phyloP scores from a whole-genome alignment of 2,329 filamentous ascomycete genomes.

The Drechslera avenae region DNA sequence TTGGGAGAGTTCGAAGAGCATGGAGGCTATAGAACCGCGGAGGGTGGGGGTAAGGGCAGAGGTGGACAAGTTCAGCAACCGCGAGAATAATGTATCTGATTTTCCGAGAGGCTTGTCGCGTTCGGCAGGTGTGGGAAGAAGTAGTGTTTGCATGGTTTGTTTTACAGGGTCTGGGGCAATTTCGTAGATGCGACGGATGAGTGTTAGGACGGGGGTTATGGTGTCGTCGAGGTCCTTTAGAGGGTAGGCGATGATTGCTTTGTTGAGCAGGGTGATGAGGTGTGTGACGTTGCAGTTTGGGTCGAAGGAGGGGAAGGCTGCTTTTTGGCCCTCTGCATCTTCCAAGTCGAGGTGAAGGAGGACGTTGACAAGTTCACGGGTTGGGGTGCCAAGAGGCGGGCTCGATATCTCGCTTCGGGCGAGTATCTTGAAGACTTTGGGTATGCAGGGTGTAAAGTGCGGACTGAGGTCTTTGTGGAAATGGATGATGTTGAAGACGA shows the following conservation, averaged over 20 bases:
- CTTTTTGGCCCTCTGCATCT: conserved; percentile 51
- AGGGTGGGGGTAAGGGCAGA: conserved; percentile 73
- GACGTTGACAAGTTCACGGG: conserved; percentile 76
- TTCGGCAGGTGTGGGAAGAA: conserved; percentile 80
- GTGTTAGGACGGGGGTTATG: conserved; percentile 74
- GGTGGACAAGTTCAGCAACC: conserved; percentile 76
- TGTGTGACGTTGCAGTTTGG: conserved; percentile 65
- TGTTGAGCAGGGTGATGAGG: conserved; percentile 72
- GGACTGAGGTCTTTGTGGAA: conserved; percentile 67
- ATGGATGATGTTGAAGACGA: conserved; percentile 87
- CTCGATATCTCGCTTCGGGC: conserved; percentile 62
- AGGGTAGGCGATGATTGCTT: conserved; percentile 66
- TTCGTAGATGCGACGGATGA: conserved; percentile 73
- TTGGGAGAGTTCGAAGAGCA: conserved; percentile 87
- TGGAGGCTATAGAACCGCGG: conserved; percentile 72
- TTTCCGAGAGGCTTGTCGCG: conserved; percentile 77
- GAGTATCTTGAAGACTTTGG: conserved; percentile 73
- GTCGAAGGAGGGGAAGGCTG: conserved; percentile 69
- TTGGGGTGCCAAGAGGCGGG: conserved; percentile 74
- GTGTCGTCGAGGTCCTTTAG: conserved; percentile 74
- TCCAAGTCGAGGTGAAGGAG: conserved; percentile 78
- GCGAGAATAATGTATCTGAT: conserved; percentile 73
- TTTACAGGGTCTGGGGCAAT: conserved; percentile 68
- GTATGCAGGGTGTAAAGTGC: conserved; percentile 70
- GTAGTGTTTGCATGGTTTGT: conserved; percentile 64